Percentiles rank a stretch among this genome's conserved stretches.
Conservation (phyloP, 1,284 basidiomycete genomes). For the Inonotus obliquus region DNA sequence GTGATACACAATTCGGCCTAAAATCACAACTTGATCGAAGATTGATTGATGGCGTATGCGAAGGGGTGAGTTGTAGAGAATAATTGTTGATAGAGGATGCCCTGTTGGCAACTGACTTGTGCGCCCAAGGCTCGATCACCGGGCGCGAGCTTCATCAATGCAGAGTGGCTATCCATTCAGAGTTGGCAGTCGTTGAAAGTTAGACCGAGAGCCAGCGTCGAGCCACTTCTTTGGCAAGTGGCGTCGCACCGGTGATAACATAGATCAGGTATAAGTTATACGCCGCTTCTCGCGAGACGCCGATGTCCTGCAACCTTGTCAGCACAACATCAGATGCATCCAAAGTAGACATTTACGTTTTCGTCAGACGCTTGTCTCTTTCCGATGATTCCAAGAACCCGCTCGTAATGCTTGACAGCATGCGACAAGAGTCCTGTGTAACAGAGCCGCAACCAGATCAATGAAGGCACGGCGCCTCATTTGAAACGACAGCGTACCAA, state of each 20-base stretch:
- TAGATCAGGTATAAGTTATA: constrained; percentile 87
- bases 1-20: not conserved
- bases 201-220: constrained; percentile 60
- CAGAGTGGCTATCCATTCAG: not conserved
- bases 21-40: not conserved
- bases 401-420: constrained; percentile 81
- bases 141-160: not conserved
- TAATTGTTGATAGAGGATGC: not conserved
- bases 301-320: constrained; percentile 31
- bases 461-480: not conserved
- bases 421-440: constrained; percentile 68
- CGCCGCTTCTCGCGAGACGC: constrained; percentile 69
- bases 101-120: not conserved
- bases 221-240: constrained; percentile 61
- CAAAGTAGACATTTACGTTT: constrained; percentile 7
- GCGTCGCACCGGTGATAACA: constrained; percentile 67
- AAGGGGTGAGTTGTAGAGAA: not conserved
- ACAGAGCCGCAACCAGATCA: not conserved
- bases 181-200: not conserved
- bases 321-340: constrained; percentile 17
- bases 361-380: constrained; percentile 25
- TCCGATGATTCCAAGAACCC: constrained; percentile 61
- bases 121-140: not conserved
- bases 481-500: constrained; percentile 47
- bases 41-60: not conserved